Evolutionary conservation across 805 yeast species (phyloP).

Genomic region (Cephaloascus albidus): DNA sequence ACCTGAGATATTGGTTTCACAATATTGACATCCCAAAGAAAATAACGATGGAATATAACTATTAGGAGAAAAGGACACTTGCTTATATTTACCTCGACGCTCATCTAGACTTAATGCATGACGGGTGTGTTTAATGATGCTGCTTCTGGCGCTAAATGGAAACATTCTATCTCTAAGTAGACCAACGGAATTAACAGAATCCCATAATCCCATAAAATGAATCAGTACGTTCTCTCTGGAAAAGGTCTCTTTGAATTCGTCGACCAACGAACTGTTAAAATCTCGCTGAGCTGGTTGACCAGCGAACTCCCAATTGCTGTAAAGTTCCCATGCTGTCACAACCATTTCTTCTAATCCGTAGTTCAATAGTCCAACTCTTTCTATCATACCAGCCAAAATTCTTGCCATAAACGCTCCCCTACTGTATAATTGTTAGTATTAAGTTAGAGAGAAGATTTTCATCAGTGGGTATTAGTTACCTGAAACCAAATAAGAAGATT

Average conservation of each 20-base stretch:
- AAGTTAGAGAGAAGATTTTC: background rate
- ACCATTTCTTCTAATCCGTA: conserved; percentile 48
- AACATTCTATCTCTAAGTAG: conserved; percentile 46
- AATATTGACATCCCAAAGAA: conserved; percentile 4
- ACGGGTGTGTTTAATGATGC: conserved; percentile 47
- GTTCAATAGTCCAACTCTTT: conserved; percentile 49
- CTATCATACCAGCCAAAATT: conserved; percentile 57
- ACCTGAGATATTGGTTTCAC: conserved; percentile 1
- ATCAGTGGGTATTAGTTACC: conserved; percentile 11
- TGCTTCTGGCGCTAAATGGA: conserved; percentile 44
- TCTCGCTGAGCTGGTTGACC: conserved; percentile 44
- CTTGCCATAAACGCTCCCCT: conserved; percentile 64
- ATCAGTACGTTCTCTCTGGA: conserved; percentile 34
- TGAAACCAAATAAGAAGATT: conserved; percentile 50
- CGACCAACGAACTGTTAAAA: conserved; percentile 33
- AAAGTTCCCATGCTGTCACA: conserved; percentile 53
- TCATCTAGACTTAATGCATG: conserved; percentile 66
- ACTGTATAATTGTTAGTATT: conserved; percentile 5
- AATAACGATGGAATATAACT: conserved; percentile 19
- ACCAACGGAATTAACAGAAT: conserved; percentile 62
- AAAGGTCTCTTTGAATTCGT: conserved; percentile 47
- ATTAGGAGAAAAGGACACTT: conserved; percentile 39
- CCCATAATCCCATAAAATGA: conserved; percentile 61
- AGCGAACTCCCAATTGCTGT: conserved; percentile 49
- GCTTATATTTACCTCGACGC: conserved; percentile 54